Conservation (phyloP, 257 asterid genomes). For the Petunia secreta region DNA sequence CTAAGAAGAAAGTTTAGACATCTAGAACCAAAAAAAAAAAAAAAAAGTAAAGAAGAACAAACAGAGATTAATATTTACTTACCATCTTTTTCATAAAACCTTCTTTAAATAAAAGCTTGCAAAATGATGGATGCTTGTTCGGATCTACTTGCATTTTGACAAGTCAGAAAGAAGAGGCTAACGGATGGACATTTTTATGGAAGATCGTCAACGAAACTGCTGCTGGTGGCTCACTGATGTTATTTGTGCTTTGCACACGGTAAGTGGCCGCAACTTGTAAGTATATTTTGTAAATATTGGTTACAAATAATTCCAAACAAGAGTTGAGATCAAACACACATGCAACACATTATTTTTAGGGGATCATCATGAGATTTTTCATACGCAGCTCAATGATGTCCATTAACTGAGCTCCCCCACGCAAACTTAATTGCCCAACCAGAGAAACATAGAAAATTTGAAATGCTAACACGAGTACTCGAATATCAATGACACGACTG, state of each 20-base stretch:
- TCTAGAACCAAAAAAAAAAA: not conserved
- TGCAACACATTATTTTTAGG: no score
- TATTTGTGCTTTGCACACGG: no score
- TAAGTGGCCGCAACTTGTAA: no score
- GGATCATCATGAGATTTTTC: no score
- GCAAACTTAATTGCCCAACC: not conserved
- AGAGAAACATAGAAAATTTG: not conserved
- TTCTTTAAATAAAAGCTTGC: not conserved
- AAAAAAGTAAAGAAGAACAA: not conserved
- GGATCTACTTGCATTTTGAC: conserved; percentile 2
- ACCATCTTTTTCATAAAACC: not conserved
- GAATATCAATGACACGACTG: not conserved
- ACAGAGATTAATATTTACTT: not conserved
- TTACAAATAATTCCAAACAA: no score
- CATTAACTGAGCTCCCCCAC: no score
- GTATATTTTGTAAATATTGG: no score
- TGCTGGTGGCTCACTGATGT: not conserved
- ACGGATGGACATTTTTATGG: not conserved
- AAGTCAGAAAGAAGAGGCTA: not conserved
- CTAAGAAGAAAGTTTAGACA: not conserved
- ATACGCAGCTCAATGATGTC: no score
- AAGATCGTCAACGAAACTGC: no score
- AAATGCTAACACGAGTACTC: not conserved
- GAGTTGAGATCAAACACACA: no score
- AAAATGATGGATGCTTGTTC: not conserved